Percentiles rank a stretch among this genome's conserved stretches.
Evolutionary conservation across 2,329 filamentous ascomycete genomes (phyloP).

Genomic region (Lachnellula cervina): DNA sequence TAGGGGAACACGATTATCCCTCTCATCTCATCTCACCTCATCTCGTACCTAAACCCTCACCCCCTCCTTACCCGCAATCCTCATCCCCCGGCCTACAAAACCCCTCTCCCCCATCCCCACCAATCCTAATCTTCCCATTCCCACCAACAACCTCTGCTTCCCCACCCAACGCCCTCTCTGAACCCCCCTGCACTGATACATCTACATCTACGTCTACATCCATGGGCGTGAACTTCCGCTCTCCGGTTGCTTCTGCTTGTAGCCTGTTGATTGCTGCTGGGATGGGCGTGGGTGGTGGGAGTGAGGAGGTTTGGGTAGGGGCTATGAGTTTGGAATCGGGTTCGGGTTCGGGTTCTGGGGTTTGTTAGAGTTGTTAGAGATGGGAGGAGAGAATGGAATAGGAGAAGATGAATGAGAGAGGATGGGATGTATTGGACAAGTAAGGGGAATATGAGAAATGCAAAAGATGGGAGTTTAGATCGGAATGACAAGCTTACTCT

Average conservation of each 20-base stretch:
- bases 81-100: slow-evolving; percentile 15
- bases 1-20: no score
- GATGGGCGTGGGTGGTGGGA: background rate
- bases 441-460: background rate
- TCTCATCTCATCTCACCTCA: no score
- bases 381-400: no score
- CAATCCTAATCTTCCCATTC: slow-evolving; percentile 3
- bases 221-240: slow-evolving; percentile 12
- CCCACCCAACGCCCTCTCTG: background rate
- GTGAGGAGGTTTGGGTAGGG: background rate
- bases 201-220: slow-evolving; percentile 3
- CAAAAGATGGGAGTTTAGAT: background rate
- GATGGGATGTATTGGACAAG: background rate
- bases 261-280: slow-evolving; percentile 1
- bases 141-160: background rate
- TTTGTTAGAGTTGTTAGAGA: background rate
- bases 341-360: background rate
- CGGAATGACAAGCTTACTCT: slow-evolving; percentile 4
- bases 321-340: background rate
- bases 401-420: no score
- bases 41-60: no score
- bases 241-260: background rate
- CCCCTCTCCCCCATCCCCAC: background rate
- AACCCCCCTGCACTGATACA: background rate
- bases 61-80: slow-evolving; percentile 16